A percentile compares a stretch with the other conserved stretches of the same genome.
These are phyloP conservation scores for Monilinia fructicola DNA, from an alignment of 2,329 filamentous ascomycete species.

Conservation along the genomic window DNA sequence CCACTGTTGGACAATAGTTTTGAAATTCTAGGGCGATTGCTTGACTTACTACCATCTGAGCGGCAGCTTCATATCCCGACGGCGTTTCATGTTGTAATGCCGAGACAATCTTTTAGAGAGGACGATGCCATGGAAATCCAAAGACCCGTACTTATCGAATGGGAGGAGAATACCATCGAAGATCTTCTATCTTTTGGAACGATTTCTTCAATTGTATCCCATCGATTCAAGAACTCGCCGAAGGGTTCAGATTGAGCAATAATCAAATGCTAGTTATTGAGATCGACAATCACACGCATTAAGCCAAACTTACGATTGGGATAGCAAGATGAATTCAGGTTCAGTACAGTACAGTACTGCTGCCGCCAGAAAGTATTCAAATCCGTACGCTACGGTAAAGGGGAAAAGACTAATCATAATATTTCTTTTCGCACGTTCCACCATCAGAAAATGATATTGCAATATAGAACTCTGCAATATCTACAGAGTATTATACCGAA, in stretches of 20 bases:
- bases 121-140: background rate
- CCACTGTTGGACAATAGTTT: no score
- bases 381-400: no score
- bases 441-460: no score
- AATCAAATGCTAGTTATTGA: background rate
- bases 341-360: no score
- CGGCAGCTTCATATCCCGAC: background rate
- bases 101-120: no score
- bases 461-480: no score
- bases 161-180: background rate
- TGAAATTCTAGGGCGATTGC: background rate
- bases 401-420: no score
- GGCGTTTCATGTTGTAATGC: background rate
- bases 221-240: background rate
- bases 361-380: no score
- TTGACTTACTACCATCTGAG: background rate
- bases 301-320: background rate
- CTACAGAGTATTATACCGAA: no score
- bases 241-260: background rate
- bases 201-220: background rate
- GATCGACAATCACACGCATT: background rate
- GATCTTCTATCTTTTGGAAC: background rate
- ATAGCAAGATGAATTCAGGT: background rate
- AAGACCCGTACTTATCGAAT: background rate
- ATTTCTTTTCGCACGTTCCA: no score